Base-by-base conservation (phyloP, 306 rosid species). In the Gastrolobium bilobum region DNA sequence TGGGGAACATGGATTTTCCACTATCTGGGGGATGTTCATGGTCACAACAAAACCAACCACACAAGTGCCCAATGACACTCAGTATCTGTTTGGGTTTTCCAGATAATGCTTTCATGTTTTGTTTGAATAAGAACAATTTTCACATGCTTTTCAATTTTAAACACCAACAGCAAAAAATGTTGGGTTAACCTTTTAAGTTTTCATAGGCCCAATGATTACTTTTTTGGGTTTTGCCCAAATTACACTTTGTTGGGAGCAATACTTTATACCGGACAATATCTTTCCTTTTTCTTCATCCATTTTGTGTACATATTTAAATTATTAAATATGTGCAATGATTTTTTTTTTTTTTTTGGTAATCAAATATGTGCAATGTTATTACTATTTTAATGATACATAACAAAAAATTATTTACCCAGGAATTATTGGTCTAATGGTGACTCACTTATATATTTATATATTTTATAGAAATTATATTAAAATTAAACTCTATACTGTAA, bases 1-100 rank as follows among this genome's bases (percentile, higher is more conserved):
- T 33, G 46, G 80, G 72, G 72, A 77, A 65, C 64, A 65, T 65
- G 26, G 26, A 42, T 39, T 73, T 54, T 13, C 72, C 43, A 74
- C 59, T 33, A 31, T 6, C 11, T 8, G 6, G 6, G 4, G 34
- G 39, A 29, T 15, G 63, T 34, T 15, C n/a, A 50, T 46, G 7
- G 20, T 47, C 7, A 29, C 7, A 71, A 10, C 47, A 33, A 72
- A 63, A 31, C 14, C 6, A 52, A 71, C 74, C 74, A 37, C 59
- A 62, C 73, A 52, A 72, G 59, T 80, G 66, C 70, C 66, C 47
- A 29, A 29, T 2, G 5, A 4, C 2, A 43, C 46, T 14, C 46
- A 4, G 4, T 29, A 29, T 30, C 9, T 40, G 4, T 20, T 31
- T 46, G 33, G 10, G 14, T 5, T 51, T 64, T 13, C 50, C 6